phyloP scores from a whole-genome alignment of 306 rosid genomes.

The Carpinus viminea region DNA sequence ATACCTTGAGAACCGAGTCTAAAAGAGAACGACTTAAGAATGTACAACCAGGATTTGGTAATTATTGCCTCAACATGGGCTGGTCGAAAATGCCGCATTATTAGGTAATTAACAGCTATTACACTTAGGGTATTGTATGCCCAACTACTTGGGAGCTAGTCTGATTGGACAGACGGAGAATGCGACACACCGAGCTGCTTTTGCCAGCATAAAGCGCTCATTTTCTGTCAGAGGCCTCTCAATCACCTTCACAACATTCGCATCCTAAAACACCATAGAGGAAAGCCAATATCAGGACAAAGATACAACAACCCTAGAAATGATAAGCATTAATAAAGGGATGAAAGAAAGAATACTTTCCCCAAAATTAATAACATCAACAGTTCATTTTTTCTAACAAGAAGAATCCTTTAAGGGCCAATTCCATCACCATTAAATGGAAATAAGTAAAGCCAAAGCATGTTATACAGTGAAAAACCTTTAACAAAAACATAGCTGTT shows the following conservation, averaged over 20 bases:
- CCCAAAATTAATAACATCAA: neutral
- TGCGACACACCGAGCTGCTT: slow-evolving; percentile 96
- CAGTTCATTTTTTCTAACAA: neutral
- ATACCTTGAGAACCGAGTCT: neutral
- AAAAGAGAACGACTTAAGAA: slow-evolving; percentile 3
- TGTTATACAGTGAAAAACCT: neutral
- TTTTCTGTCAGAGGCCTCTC: slow-evolving; percentile 87
- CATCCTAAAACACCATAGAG: slow-evolving; percentile 54
- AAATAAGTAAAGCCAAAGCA: neutral
- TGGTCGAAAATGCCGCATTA: slow-evolving; percentile 21
- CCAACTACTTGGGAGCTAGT: slow-evolving; percentile 71
- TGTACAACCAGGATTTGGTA: neutral
- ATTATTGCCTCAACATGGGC: slow-evolving; percentile 5
- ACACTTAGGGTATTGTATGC: neutral
- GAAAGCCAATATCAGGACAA: slow-evolving; percentile 2
- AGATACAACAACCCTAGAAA: slow-evolving; percentile 25
- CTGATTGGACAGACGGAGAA: slow-evolving; percentile 83
- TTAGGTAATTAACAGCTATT: slow-evolving; percentile 13
- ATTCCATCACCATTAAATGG: neutral
- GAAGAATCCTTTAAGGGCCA: neutral
- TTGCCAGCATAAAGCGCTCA: slow-evolving; percentile 88
- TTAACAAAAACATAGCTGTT: neutral
- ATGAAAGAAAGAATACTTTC: neutral
- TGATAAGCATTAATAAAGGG: slow-evolving; percentile 13
- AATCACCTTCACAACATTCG: slow-evolving; percentile 82